Evolutionary conservation across 2,329 filamentous ascomycete genomes (phyloP).

Genomic region (Diaporthe nobilis): DNA sequence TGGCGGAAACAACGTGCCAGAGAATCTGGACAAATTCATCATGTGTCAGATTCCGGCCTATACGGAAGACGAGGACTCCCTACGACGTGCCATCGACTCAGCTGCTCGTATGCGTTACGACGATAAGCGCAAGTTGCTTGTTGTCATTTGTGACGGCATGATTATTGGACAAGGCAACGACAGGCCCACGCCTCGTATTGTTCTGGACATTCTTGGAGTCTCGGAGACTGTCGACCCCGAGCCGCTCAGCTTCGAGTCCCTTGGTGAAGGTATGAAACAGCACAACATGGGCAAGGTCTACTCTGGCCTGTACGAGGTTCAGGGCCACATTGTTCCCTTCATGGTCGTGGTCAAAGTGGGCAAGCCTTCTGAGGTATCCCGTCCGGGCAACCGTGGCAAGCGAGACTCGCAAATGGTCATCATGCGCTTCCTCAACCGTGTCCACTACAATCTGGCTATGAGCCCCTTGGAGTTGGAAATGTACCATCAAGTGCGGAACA

Average conservation of each 20-base stretch:
- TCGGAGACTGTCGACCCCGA: conserved; percentile 95
- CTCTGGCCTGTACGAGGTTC: conserved; percentile 96
- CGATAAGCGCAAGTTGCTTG: conserved; percentile 95
- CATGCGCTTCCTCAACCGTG: conserved; percentile 99
- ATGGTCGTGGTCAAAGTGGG: conserved; percentile 97
- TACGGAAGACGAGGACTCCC: conserved; percentile 97
- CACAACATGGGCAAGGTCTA: conserved; percentile 99
- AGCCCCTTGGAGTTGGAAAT: conserved; percentile 97
- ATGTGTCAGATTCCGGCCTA: conserved; percentile 98
- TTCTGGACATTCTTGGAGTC: conserved; percentile 96
- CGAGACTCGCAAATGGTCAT: conserved; percentile 98
- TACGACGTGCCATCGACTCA: conserved; percentile 97
- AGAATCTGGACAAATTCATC: conserved; percentile 98
- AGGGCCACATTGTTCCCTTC: conserved; percentile 98
- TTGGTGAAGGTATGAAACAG: conserved; percentile 96
- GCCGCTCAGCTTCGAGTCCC: conserved; percentile 94
- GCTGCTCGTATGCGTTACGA: conserved; percentile 96
- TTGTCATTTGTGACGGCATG: conserved; percentile 97
- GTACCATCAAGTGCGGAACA: conserved; percentile 98
- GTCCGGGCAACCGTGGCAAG: conserved; percentile 97
- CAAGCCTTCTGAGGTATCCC: conserved; percentile 96
- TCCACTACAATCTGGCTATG: conserved; percentile 98
- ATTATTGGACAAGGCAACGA: conserved; percentile 99
- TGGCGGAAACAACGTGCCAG: conserved; percentile 88
- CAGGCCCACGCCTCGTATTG: conserved; percentile 92